Conservation (phyloP, 257 asterid species). For the Solanum bukasovii region DNA sequence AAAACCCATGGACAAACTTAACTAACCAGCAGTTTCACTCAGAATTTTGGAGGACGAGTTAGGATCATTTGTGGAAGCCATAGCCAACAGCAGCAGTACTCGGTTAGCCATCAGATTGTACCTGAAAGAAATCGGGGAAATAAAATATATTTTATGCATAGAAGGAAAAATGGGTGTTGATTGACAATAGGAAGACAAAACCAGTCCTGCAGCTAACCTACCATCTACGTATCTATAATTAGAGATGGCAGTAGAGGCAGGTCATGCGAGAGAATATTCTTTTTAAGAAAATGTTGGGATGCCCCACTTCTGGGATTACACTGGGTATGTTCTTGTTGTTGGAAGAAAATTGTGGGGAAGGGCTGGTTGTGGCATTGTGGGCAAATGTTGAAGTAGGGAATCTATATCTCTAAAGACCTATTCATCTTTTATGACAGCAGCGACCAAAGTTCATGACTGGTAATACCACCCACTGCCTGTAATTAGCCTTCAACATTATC, state of each 20-base stretch:
- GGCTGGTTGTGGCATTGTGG: neutral
- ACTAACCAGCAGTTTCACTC: slow-evolving; percentile 77
- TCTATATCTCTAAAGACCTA: neutral
- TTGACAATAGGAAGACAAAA: neutral
- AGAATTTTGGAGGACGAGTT: slow-evolving; percentile 52
- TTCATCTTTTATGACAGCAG: neutral
- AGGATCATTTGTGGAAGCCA: slow-evolving; percentile 74
- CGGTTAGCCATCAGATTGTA: slow-evolving; percentile 98
- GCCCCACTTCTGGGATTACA: neutral
- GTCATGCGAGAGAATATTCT: neutral
- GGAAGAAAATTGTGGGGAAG: neutral
- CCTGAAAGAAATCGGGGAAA: slow-evolving; percentile 45
- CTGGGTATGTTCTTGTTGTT: neutral
- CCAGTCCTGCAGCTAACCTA: neutral
- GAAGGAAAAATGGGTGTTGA: neutral
- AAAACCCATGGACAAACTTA: neutral
- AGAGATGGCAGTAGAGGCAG: neutral
- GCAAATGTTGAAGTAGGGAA: neutral
- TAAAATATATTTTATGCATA: neutral
- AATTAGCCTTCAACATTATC: neutral
- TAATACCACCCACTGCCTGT: neutral
- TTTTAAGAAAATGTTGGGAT: neutral
- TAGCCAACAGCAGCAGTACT: slow-evolving; percentile 83
- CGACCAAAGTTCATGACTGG: neutral
- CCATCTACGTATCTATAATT: neutral